Base-by-base conservation (phyloP, 805 yeast genomes). In the Hanseniaspora taiwanica region DNA sequence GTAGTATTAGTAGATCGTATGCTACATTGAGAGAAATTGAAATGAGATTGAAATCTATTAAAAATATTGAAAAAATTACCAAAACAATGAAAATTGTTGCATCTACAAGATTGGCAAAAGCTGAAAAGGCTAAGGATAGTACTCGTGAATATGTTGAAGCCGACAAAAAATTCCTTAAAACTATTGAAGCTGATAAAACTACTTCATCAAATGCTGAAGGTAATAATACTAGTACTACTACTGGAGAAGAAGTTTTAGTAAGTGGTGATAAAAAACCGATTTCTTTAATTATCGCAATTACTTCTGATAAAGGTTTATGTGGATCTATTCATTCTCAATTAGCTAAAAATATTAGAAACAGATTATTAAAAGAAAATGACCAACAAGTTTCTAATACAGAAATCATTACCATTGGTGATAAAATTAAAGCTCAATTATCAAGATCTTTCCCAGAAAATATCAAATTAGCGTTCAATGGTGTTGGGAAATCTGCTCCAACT, bases 21-120 rank as follows among this genome's bases (percentile, higher is more conserved):
- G 98, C 98, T 58, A 91, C 98, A 54, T 75, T 91, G 63, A 89
- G 96, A 72, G 98, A 91, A 69, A 93, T 91, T 60, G 98, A 91
- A 73, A 81, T 76, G 66, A 93, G 98, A 73, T 78, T 91, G 62
- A 91, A 91, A 73, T 85, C 96, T 50, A 91, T 91, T 65, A 91
- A 89, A 74, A 91, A 91, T 76, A 89, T 91, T 65, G 96, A 91
- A 71, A 91, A 91, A 74, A 91, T 91, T 71, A 91, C 98, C 69
- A 91, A 91, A 71, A 91, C 98, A 66, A 91, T 91, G 97, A 91
- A 87, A 74, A 81, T 91, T 68, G 98, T 91, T 58, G 98, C 98
- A 33, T 89, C 97, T 33, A 91, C 98, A 54, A 81, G 96, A 70
- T 76, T 91, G 64, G 72, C 76, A 62, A 86, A 83, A 69, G 98